Base-by-base conservation (phyloP, 1,284 basidiomycete genomes). In the Tilletia setariae region DNA sequence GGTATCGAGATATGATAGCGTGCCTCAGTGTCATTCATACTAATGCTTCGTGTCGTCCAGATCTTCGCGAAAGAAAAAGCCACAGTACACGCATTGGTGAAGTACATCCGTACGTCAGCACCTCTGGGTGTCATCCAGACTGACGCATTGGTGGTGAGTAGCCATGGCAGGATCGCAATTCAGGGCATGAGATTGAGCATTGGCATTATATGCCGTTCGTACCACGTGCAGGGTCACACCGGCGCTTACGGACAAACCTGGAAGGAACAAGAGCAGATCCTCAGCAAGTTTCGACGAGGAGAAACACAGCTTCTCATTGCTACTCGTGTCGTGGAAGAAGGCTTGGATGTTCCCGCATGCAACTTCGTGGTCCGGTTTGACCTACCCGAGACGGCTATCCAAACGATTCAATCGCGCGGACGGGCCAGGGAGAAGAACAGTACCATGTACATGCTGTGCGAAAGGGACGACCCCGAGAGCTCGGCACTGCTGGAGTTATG, bases 321-420 rank as follows among this genome's bases (percentile, higher is more conserved):
- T 2, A 78, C 77, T 3, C 73, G 69, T 15, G 75, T 78, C 51
- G 70, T 72, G 11, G 77, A 78, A 63, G 77, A 78, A 47, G 77
- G 77, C 0, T 66, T 78, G 47, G 77, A 77, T 68, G 75, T 79
- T 44, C 71, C 70, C 44, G 49, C 68, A 25, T 69, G 74, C 67
- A 77, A 79, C 43, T 66, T 75, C 28, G 76, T 79, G 1, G 68
- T 79, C 19, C 72, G 77, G 30, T 61, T 61, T 30, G 56, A 61
- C 56, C 56, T 61, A 0, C 56, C 56, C 25, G 30, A 32, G 15
- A 61, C 56, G 56, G 30, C 56, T 19, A 61, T 61, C 16, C 56
- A 61, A 30, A 32, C 32, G 30, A 61, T 61, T 30, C 56, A 61
- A 30, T 32, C 28, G 19, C 56, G 56, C 9, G 56, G 56, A 16